Percentiles rank a stretch among this genome's conserved stretches.
Evolutionary conservation across 495 filamentous ascomycete genomes (phyloP).

Genomic region (Thermothielavioides terrestris): DNA sequence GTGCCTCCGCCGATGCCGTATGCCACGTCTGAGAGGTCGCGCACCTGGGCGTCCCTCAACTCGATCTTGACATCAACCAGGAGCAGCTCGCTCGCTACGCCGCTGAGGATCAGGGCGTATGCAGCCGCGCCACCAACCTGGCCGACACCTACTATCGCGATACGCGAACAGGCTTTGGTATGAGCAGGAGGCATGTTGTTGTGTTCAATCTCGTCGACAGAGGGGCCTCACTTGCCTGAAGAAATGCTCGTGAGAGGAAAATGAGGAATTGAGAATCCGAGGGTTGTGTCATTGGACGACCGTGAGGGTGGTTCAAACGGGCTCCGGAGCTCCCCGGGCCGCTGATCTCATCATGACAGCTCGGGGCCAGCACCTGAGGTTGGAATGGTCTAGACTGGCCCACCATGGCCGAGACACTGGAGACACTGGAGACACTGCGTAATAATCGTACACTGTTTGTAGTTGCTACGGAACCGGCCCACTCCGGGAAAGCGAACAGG

Average conservation of each 20-base stretch:
- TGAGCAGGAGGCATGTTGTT: not conserved
- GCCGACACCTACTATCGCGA: conserved; percentile 36
- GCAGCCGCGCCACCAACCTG: conserved; percentile 38
- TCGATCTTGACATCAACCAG: conserved; percentile 35
- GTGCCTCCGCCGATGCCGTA: conserved; percentile 19
- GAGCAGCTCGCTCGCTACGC: conserved; percentile 31
- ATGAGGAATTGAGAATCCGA: no score
- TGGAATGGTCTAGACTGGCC: not conserved
- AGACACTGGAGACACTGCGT: no score
- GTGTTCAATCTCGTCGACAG: not conserved
- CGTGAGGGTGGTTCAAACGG: not conserved
- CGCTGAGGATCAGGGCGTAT: conserved; percentile 35
- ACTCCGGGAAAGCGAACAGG: no score
- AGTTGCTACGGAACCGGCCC: no score
- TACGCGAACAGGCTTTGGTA: conserved; percentile 5
- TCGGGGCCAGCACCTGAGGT: not conserved
- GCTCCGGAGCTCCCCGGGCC: not conserved
- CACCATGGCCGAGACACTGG: not conserved
- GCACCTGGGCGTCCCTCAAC: conserved; percentile 36
- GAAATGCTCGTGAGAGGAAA: no score
- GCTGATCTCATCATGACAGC: not conserved
- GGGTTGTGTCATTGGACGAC: no score
- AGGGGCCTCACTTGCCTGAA: no score
- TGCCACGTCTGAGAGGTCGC: conserved; percentile 38
- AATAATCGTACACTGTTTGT: no score